Base-by-base conservation (phyloP, 345 rosid species). In the Salix suchowensis region DNA sequence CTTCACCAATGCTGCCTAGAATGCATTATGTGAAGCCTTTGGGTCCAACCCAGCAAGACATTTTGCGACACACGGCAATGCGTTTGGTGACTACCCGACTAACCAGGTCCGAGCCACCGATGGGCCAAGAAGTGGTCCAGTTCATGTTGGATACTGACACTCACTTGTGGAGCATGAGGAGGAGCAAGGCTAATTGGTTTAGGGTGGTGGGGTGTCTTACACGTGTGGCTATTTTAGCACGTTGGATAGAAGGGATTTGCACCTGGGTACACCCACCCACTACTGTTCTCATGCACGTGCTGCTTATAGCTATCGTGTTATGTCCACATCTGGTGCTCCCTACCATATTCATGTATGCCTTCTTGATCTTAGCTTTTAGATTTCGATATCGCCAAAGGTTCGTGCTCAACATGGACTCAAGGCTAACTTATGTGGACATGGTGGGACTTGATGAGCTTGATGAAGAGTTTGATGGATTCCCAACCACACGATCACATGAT, bases 111-210 rank as follows among this genome's bases (percentile, higher is more conserved):
- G 97, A 91, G 79, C 96, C 97, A 10, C 86, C 95, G 0, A 73
- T 94, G 72, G 94, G 97, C 37, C 96, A 88, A 77, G 97, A 92
- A 72, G 96, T 92, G 81, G 98, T 92, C 24, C 97, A 90, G 23
- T 91, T 74, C 84, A 82, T 92, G 94, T 71, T 94, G 39, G 98
- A 94, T 60, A 84, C 87, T 28, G 98, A 94, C 74, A 87, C 90
- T 8, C 97, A 94, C 80, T 81, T 89, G 81, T 94, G 96, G 97
- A 94, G 98, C 86, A 86, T 94, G 96, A 86, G 98, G 79, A 84
- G 89, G 72, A 94, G 95, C 87, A 92, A 92, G 85, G 97, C 95
- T 0, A 92, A 94, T 72, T 94, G 98, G 98, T 92, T 89, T 78
- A 84, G 97, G 54, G 88, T 90, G 9, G 88, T 91, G 39, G 88